phyloP scores from a whole-genome alignment of 306 rosid genomes.

The Dalbergia cochinchinensis region DNA sequence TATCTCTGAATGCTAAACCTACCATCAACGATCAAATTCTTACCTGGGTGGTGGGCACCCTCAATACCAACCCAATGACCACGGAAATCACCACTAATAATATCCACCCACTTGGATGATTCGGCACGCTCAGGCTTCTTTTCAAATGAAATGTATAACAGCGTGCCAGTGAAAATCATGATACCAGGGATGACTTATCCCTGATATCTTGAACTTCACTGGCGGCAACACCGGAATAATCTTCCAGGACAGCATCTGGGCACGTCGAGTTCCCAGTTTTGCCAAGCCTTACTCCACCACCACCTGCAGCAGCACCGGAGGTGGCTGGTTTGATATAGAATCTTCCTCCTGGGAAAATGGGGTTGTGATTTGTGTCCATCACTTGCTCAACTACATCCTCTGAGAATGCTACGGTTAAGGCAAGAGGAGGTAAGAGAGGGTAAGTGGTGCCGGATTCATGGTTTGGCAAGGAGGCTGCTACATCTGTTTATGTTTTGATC shows the following conservation, averaged over 20 bases:
- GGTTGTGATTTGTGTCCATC: neutral
- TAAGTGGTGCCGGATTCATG: too few species aligned
- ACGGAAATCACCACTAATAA: neutral
- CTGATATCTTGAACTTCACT: neutral
- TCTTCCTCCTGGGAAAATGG: neutral
- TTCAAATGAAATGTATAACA: neutral
- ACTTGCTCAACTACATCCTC: slow-evolving; percentile 5
- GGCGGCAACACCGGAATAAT: neutral
- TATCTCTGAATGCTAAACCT: neutral
- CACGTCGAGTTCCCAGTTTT: neutral
- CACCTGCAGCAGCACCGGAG: neutral
- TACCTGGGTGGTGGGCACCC: slow-evolving; percentile 14
- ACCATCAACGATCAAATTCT: neutral
- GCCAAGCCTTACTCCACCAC: slow-evolving; percentile 17
- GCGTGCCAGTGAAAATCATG: neutral
- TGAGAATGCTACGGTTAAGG: too few species aligned
- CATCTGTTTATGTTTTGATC: too few species aligned
- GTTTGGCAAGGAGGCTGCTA: too few species aligned
- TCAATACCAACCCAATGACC: slow-evolving; percentile 26
- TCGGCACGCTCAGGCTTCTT: slow-evolving; percentile 16
- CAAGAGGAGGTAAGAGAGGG: too few species aligned
- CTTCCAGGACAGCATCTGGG: slow-evolving; percentile 26
- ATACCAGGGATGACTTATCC: neutral
- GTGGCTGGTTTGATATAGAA: neutral
- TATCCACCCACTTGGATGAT: slow-evolving; percentile 30